These are phyloP conservation scores for Intubia oerlemansii DNA, from an alignment of 2,329 filamentous ascomycete species.

Conservation along the genomic window DNA sequence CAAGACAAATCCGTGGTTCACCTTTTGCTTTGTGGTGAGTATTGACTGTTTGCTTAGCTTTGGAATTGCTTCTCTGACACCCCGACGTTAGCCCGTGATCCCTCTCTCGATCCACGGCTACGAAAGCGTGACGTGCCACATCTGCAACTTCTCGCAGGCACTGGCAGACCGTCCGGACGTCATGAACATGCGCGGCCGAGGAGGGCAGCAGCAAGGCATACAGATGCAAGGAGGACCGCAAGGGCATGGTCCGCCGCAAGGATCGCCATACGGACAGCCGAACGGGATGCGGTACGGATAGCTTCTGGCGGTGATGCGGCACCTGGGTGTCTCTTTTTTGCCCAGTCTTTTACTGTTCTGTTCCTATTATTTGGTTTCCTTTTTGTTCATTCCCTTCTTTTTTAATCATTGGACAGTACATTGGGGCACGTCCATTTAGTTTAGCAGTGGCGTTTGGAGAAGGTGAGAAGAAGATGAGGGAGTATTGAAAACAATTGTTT, in stretches of 20 bases:
- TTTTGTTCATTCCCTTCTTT: too few species aligned
- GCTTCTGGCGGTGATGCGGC: too few species aligned
- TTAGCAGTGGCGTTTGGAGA: too few species aligned
- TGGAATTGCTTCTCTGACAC: constrained; percentile 2
- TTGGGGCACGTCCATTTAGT: too few species aligned
- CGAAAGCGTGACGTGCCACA: constrained; percentile 48
- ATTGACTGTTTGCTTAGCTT: not conserved
- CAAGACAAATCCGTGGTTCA: constrained; percentile 53
- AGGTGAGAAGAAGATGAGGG: too few species aligned
- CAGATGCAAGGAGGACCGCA: too few species aligned
- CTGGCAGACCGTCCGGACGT: constrained; percentile 35
- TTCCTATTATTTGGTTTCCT: too few species aligned
- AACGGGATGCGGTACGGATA: constrained; percentile 13
- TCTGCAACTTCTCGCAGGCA: constrained; percentile 58
- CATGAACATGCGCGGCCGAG: constrained; percentile 22
- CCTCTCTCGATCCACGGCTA: constrained; percentile 48
- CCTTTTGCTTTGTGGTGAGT: constrained; percentile 53
- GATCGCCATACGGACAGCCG: constrained; percentile 7
- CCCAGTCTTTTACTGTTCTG: too few species aligned
- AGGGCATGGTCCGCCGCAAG: too few species aligned
- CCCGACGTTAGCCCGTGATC: constrained; percentile 44
- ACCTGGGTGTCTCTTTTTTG: too few species aligned
- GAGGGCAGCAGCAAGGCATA: constrained; percentile 9
- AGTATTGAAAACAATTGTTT: too few species aligned
- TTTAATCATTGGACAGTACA: too few species aligned